These are phyloP conservation scores for Cronartium quercuum DNA, from an alignment of 1,284 basidiomycete species.

Conservation along the genomic window DNA sequence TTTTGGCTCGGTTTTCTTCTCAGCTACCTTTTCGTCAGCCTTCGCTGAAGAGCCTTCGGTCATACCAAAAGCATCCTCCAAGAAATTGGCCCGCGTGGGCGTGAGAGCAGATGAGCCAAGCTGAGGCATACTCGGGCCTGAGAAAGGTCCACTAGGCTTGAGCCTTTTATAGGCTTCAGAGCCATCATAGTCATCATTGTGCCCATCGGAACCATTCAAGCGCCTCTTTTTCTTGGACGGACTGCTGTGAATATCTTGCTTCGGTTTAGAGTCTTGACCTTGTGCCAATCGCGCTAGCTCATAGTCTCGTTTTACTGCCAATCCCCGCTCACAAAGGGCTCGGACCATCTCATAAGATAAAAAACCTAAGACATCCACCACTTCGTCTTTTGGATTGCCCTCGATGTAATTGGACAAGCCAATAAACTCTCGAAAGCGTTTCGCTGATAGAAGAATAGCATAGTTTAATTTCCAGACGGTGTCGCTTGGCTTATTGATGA, in stretches of 20 bases:
- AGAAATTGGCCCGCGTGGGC: not conserved
- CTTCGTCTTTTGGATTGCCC: constrained; percentile 86
- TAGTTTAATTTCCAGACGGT: not conserved
- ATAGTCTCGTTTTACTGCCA: constrained; percentile 63
- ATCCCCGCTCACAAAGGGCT: constrained; percentile 76
- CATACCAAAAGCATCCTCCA: constrained; percentile 20
- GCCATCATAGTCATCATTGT: constrained; percentile 35
- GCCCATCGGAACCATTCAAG: not conserved
- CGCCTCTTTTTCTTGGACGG: constrained; percentile 27
- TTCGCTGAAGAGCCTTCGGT: constrained; percentile 8
- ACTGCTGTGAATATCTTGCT: constrained; percentile 11
- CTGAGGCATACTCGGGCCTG: constrained; percentile 13
- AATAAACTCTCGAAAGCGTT: constrained; percentile 91
- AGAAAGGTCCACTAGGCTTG: constrained; percentile 36
- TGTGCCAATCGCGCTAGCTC: constrained; percentile 21
- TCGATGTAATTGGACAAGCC: constrained; percentile 84
- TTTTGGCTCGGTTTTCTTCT: not conserved
- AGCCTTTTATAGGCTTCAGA: constrained; percentile 35
- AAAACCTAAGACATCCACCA: constrained; percentile 92
- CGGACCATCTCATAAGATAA: constrained; percentile 95
- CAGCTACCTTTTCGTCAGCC: not conserved
- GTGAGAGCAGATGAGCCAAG: not conserved
- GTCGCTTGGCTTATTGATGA: not conserved
- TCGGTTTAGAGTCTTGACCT: not conserved
- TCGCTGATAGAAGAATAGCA: constrained; percentile 56